phyloP scores from a whole-genome alignment of 148 eudicot species.

The Gaultheria prostrata region DNA sequence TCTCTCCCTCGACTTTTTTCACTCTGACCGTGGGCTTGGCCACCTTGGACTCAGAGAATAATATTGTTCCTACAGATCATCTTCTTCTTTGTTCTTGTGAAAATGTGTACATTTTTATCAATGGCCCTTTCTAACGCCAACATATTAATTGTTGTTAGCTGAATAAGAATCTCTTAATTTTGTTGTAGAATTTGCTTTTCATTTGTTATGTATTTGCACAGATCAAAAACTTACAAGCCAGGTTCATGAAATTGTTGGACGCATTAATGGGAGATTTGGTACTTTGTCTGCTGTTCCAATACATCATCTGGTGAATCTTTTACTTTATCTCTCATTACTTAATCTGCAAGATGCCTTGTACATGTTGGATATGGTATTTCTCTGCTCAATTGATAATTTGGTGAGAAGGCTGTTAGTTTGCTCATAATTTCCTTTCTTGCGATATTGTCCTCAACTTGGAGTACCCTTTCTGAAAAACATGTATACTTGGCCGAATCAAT shows the following conservation, averaged over 20 bases:
- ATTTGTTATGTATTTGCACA: conserved; percentile 22
- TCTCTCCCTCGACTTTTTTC: background rate
- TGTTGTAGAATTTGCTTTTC: background rate
- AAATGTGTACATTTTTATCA: background rate
- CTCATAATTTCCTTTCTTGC: background rate
- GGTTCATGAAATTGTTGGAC: conserved; percentile 94
- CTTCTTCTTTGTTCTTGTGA: background rate
- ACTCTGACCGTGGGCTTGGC: background rate
- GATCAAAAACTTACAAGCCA: conserved; percentile 95
- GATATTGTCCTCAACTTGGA: background rate
- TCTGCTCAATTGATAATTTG: background rate
- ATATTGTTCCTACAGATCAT: background rate
- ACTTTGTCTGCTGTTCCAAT: conserved; percentile 77
- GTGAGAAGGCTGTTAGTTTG: background rate
- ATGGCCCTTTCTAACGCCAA: background rate
- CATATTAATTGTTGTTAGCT: background rate
- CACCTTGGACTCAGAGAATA: background rate
- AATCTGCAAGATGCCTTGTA: background rate
- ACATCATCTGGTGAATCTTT: conserved; percentile 74
- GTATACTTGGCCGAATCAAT: background rate
- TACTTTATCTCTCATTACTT: conserved; percentile 8
- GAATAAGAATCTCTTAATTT: background rate
- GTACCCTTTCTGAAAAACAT: background rate
- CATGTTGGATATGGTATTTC: background rate
- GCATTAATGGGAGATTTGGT: conserved; percentile 93